Conservation (phyloP, 352 stramenopile genomes). For the Pelagophyceae sp. region DNA sequence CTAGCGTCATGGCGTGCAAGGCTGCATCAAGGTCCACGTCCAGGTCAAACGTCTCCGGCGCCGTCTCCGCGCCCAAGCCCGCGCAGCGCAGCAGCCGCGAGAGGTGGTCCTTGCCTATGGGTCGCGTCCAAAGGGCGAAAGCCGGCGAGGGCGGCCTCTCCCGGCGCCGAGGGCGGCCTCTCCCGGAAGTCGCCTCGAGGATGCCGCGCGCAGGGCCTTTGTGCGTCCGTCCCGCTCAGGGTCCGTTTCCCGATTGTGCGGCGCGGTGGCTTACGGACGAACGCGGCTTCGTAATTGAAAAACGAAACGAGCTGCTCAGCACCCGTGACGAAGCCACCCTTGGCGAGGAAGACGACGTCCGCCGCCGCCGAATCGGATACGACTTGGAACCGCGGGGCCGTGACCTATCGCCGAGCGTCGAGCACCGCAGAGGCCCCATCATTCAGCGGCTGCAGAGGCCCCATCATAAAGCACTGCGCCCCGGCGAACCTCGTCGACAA, state of each 20-base stretch:
- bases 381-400: neutral
- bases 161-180: too few species aligned
- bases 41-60: slow-evolving; percentile 4
- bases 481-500: neutral
- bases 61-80: neutral
- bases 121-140: too few species aligned
- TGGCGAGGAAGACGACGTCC: neutral
- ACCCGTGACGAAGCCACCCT: neutral
- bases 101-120: slow-evolving; percentile 21
- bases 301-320: neutral
- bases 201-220: too few species aligned
- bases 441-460: too few species aligned
- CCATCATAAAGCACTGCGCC: too few species aligned
- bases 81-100: neutral
- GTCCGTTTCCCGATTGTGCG: too few species aligned
- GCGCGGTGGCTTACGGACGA: too few species aligned
- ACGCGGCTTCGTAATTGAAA: slow-evolving; percentile 8
- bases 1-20: neutral
- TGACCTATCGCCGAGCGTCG: too few species aligned
- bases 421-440: too few species aligned
- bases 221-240: too few species aligned
- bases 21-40: slow-evolving; percentile 2
- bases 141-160: too few species aligned
- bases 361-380: neutral
- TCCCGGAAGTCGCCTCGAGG: too few species aligned